Evolutionary conservation across 2,329 filamentous ascomycete species (phyloP), one percentile per base, ranked within the genome.

Genomic region (Trichoderma sp.): DNA sequence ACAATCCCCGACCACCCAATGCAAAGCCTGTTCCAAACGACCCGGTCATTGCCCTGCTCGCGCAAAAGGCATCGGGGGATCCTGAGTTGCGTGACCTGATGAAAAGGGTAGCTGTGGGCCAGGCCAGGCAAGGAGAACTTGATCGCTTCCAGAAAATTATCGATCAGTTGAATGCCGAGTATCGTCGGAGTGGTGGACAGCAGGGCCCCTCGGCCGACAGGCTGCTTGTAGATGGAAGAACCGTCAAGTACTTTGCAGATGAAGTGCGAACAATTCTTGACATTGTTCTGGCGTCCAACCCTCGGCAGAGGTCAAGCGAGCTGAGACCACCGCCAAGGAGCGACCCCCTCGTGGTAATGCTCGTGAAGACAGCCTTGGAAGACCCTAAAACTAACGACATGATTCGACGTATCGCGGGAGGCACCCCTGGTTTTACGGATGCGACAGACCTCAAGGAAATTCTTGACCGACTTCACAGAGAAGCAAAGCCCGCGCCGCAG

Each of bases 61-160:
- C 92, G 0, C 90, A 92, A 74, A 88, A 88, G 72, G 92, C 92
- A 7, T 91, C 91, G 0, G 88, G 87, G 31, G 91, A 96, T 76
- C 86, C 89, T 0, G 85, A 91, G 68, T 82, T 96, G 11, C 90
- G 93, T 69, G 89, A 91, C 43, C 83, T 96, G 0, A 96, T 96
- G 92, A 93, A 93, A 77, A 88, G 92, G 65, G 92, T 96, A 0
- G 92, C 92, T 0, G 89, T 90, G 33, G 92, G 92, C 1, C 86
- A 90, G 73, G 92, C 92, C 0, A 88, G 87, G 14, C 86, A 88
- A 47, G 86, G 89, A 16, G 91, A 96, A 76, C 81, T 96, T 14
- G 88, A 88, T 58, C 87, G 89, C 71, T 96, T 96, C 73, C 92
- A 96, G 76, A 86, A 85, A 60, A 92, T 96, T 53, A 96, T 96